Conservation (phyloP, 148 eudicot genomes). For the Amaranthus hypochondriacus region DNA sequence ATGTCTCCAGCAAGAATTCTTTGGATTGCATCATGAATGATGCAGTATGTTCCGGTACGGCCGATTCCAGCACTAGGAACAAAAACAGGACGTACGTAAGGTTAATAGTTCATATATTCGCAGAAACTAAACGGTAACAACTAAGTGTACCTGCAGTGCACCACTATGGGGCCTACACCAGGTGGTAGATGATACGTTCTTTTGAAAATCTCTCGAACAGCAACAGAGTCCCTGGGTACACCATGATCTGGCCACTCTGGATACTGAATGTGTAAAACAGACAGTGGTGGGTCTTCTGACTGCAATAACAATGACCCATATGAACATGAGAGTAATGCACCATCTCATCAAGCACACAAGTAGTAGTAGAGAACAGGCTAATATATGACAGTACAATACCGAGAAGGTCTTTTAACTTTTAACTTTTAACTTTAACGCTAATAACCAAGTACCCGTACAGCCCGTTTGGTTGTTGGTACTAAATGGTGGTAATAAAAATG, state of each 20-base stretch:
- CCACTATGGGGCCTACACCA: conserved; percentile 71
- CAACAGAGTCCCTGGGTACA: conserved; percentile 66
- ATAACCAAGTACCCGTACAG: too few relatives aligned
- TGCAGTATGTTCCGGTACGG: conserved; percentile 92
- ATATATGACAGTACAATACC: neutral
- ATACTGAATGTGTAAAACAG: conserved; percentile 87
- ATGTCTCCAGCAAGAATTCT: conserved; percentile 77
- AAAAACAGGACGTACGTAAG: conserved; percentile 23
- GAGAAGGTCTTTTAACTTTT: too few relatives aligned
- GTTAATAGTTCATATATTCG: neutral
- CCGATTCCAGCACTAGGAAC: conserved; percentile 94
- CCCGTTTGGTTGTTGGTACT: too few relatives aligned
- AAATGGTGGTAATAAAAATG: too few relatives aligned
- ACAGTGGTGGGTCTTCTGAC: conserved; percentile 76
- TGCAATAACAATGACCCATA: conserved; percentile 35
- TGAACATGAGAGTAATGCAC: neutral
- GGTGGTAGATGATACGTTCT: conserved; percentile 54
- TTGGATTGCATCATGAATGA: conserved; percentile 73
- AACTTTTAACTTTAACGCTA: too few relatives aligned
- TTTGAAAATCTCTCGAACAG: conserved; percentile 81
- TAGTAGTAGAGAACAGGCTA: neutral
- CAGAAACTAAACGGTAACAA: conserved; percentile 9
- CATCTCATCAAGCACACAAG: neutral
- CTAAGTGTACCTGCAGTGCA: conserved; percentile 84
- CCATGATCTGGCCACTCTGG: conserved; percentile 99